Evolutionary conservation across 371 early-diverging fungal genomes (phyloP), one percentile per base, ranked within the genome.

Genomic region (Phascolomyces articulosus): DNA sequence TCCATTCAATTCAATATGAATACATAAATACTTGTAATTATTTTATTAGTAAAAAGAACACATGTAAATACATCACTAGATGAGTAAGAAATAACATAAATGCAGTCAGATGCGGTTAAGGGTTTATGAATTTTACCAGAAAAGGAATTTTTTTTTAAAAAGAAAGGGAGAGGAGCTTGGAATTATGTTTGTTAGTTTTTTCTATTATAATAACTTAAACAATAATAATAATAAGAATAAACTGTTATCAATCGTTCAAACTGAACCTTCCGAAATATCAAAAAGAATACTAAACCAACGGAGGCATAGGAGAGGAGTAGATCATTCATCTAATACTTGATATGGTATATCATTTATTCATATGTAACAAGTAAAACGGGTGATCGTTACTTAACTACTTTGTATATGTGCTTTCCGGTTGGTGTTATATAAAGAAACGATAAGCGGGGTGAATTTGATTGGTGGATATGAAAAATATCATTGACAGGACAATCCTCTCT

Each of bases 401-500:
- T n/a, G n/a, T n/a, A n/a, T n/a, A n/a, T 20, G 23, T 4, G 6
- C 26, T 51, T 23, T 20, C 24, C 21, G 51, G 51, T 23, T 24
- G 10, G n/a, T n/a, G n/a, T n/a, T n/a, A n/a, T n/a, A n/a, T n/a
- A n/a, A n/a, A n/a, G 4, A 6, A 24, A 24, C 51, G 51, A 51
- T 51, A 51, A 51, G 51, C 51, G 51, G 51, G 51, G 51, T 51
- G 23, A 23, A 51, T 51, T 11, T 51, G 51, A 51, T 51, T 51
- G 51, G 51, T 51, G 51, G 51, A 51, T 51, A 47, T 51, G 23
- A 20, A 6, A n/a, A 44, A 9, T 51, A 51, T 51, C 51, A 51
- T 51, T 51, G 51, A 51, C 51, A 51, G 51, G 44, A 44, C 44
- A 8, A 6, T 13, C 38, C 9, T 38, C 13, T 13, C 38, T 13